Conservation (phyloP, 2,329 filamentous ascomycete genomes). For the Pseudogymnoascus sp. region DNA sequence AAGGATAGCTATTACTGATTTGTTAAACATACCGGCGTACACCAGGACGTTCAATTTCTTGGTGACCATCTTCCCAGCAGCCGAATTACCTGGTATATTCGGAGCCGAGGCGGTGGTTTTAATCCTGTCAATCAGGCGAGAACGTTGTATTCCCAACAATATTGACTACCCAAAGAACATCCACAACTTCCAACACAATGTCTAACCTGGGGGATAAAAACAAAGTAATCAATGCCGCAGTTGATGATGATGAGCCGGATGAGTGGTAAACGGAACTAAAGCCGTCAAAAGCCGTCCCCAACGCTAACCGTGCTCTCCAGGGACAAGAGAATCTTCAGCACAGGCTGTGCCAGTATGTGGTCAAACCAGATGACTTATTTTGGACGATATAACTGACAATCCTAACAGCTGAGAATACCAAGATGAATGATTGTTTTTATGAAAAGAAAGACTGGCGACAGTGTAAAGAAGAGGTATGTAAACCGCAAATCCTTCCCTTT, state of each 20-base stretch:
- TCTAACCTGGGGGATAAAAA: conserved; percentile 24
- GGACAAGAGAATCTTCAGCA: conserved; percentile 97
- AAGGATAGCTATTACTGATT: neutral
- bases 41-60: conserved; percentile 82
- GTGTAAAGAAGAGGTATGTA: conserved; percentile 77
- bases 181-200: conserved; percentile 14
- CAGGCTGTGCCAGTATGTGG: conserved; percentile 72
- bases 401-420: conserved; percentile 68
- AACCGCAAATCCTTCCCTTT: conserved; percentile 14
- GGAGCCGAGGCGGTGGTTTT: conserved; percentile 1
- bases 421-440: conserved; percentile 90
- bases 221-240: conserved; percentile 29
- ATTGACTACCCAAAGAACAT: conserved; percentile 12
- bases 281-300: conserved; percentile 13
- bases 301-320: conserved; percentile 38
- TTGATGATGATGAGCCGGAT: conserved; percentile 81
- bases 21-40: conserved; percentile 61
- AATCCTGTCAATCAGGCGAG: conserved; percentile 3
- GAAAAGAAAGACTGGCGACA: conserved; percentile 93
- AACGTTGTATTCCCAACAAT: conserved; percentile 9
- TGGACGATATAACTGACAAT: neutral
- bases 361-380: conserved; percentile 4
- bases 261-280: conserved; percentile 62
- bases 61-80: conserved; percentile 44
- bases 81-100: neutral